Percentiles rank a stretch among this genome's conserved stretches.
phyloP scores from a whole-genome alignment of 116 monocot species.

The Posidonia oceanica region DNA sequence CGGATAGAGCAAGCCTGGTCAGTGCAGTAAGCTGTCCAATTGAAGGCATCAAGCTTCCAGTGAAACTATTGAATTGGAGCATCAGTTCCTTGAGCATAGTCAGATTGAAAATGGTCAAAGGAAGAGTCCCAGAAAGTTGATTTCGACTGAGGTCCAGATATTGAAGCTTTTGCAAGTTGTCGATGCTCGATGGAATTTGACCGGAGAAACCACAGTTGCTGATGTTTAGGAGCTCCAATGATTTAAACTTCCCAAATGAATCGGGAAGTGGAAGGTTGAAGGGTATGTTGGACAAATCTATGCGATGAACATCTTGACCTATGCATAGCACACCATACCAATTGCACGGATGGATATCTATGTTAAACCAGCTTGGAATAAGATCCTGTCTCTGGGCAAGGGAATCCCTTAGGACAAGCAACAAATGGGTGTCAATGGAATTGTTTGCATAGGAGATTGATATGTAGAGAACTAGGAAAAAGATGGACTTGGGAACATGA shows the following conservation, averaged over 20 bases:
- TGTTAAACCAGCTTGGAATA: conserved; percentile 64
- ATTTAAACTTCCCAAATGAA: conserved; percentile 32
- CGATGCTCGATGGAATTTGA: conserved; percentile 30
- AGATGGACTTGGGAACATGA: background rate
- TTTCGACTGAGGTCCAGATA: conserved; percentile 14
- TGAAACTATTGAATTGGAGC: conserved; percentile 28
- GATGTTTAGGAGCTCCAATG: conserved; percentile 56
- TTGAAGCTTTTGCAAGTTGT: conserved; percentile 4
- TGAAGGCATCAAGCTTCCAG: conserved; percentile 30
- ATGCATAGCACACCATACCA: conserved; percentile 71
- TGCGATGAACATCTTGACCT: conserved; percentile 27
- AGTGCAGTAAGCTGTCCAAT: conserved; percentile 31
- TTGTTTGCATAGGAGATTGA: conserved; percentile 18
- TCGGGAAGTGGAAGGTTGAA: conserved; percentile 42
- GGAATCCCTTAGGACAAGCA: conserved; percentile 45
- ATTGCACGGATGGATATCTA: conserved; percentile 49
- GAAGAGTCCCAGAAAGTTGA: conserved; percentile 12
- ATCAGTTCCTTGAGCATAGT: conserved; percentile 8
- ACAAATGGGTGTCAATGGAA: conserved; percentile 23
- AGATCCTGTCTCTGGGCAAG: conserved; percentile 21
- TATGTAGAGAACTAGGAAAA: conserved; percentile 20
- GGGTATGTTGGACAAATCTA: conserved; percentile 48
- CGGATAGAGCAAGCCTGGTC: conserved; percentile 31
- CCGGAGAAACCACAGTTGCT: conserved; percentile 62
- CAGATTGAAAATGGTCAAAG: conserved; percentile 12